Evolutionary conservation across 768 basidiomycete genomes (phyloP), one percentile per base, ranked within the genome.

Genomic region (Serpula lacrymans): DNA sequence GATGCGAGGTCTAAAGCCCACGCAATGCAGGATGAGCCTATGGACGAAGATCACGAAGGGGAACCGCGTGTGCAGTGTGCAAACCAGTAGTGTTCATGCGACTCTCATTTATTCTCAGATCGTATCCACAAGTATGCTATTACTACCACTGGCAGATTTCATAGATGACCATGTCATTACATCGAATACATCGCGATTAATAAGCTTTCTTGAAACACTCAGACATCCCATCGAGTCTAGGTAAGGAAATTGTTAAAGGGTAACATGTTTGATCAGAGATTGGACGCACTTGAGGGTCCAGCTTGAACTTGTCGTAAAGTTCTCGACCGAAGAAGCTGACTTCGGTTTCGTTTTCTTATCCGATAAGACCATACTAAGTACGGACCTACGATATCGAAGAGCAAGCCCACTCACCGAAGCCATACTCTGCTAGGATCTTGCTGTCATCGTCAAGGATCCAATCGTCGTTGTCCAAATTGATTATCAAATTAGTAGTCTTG

Each of bases 271-370:
- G n/a, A 6, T 6, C 6, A 14, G 31, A 33, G 21, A 34, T 4
- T 11, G 16, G 24, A 37, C 59, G n/a, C 42, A 46, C 48, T 27
- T 84, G 77, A 11, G 95, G 96, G 58, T 95, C 73, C 33, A 69
- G 49, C 62, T 88, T 88, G 77, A 92, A 99, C 23, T 64, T 65
- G 22, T 89, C 80, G 52, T 98, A 98, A 13, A 77, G 65, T 31
- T 75, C 70, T 21, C 75, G 69, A 52, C 84, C 84, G 70, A 98
- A 98, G 64, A 95, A 85, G 58, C 89, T 93, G 47, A 94, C 74
- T 67, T 99, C 95, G 0, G 88, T 88, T 63, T 99, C 95, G 57
- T 98, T 95, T 63, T 96, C 95, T 97, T n/a, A n/a, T n/a, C n/a
- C n/a, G 65, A 8, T 27, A 22, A 2, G 8, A 14, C 11, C 2